Evolutionary conservation across 345 rosid species (phyloP), one percentile per base, ranked within the genome.

Genomic region (Populus deltoides): DNA sequence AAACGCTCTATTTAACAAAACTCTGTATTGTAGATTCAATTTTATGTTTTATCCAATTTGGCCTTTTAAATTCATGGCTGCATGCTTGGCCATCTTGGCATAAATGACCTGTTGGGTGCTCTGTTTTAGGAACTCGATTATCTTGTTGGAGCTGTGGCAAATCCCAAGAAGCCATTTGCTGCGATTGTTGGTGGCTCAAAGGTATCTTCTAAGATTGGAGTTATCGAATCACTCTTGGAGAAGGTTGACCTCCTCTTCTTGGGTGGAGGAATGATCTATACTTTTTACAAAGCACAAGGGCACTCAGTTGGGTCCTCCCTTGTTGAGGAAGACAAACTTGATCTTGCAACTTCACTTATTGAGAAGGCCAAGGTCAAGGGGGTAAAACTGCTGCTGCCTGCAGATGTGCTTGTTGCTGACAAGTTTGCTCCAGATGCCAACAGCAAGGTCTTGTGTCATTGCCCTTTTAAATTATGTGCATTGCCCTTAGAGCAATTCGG

Each of bases 171-270:
- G 85, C 98, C 98, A 77, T 94, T 94, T 77, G 98, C 98, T 66
- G 98, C 98, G 66, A 94, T 94, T 81, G 95, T 93, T 43, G 98
- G 98, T 77, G 98, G 98, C 80, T 84, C 98, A 66, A 93, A 93
- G 88, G 98, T 94, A 63, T 94, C 95, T n/a, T 86, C 98, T 62
- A 94, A 94, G 87, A 93, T 93, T 77, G 97, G 98, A 77, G 98
- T 93, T 73, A 92, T 94, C 7, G 97, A 94, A 78, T 94, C 98
- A 7, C 97, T 94, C 63, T 83, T 94, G 70, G 87, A 77, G 79
- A 83, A 88, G 77, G 90, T 91, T 76, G 90, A 94, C 75, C 87
- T 93, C 59, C 92, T 93, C 66, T 69, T 94, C 3, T 85, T 94
- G 31, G 98, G 97, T 78, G 98, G 98, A 81, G 98, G 97, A 79